Base-by-base conservation (phyloP, 2,329 filamentous ascomycete species). In the Chaetomiaceae sp. region DNA sequence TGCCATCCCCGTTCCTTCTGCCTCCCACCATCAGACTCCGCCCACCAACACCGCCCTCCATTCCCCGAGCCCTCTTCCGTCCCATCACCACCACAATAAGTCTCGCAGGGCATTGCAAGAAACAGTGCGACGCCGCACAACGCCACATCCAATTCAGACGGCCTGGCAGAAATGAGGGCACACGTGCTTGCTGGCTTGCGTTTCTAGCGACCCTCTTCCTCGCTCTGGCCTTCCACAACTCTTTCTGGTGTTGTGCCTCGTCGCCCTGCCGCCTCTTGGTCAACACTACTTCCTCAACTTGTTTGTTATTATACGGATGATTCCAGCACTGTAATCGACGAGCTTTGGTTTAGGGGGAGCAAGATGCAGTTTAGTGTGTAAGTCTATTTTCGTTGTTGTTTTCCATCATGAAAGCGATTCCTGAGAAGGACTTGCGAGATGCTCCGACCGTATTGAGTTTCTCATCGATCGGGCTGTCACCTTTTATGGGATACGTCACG, bases 301-400 rank as follows among this genome's bases (percentile, higher is more conserved):
- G 31, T 48, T 23, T 29, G 25, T n/a, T 43, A 5, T n/a, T 43
- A 5, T n/a, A 37, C 12, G 22, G 20, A 44, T 36, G 20, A 19
- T 23, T 37, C 12, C 37, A 47, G 12, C 37, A 38, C 9, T 44
- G 14, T 49, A 25, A 4, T 33, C 44, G 25, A 6, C 38, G 37
- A 36, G 27, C 38, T 37, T 22, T 37, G 37, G n/a, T 36, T 52
- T 11, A 4, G 7, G 22, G 11, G 11, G 12, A 6, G 12, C 27
- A 53, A 22, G 25, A 53, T 50, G 52, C 52, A 37, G 11, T 34
- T 54, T 36, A 54, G 29, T n/a, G 27, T 51, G 52, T 54, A 54
- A 51, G 52, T 54, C 22, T 42, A 23, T 43, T 29, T 38, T 40
- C 14, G 4, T 45, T 37, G 22, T 20, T 33, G 20, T 44, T 12